These are phyloP conservation scores for Fusarium torreyae DNA, from an alignment of 2,329 filamentous ascomycete genomes.

Conservation along the genomic window DNA sequence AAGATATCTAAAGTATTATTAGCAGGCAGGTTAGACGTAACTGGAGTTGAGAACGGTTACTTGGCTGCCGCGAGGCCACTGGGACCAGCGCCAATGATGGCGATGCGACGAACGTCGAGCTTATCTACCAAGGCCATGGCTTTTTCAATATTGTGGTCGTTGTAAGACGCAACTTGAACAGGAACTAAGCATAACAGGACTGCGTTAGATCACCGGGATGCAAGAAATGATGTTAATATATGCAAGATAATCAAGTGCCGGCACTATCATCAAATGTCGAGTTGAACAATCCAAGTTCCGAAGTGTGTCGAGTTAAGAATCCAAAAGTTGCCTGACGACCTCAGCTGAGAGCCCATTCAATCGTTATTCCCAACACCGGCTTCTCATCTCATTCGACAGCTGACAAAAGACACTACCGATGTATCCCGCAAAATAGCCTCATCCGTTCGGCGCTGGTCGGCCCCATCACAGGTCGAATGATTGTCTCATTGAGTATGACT, in stretches of 20 bases:
- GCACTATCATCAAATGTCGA: not conserved
- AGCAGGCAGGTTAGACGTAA: not conserved
- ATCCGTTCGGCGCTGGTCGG: slow-evolving; percentile 22
- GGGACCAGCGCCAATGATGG: slow-evolving; percentile 81
- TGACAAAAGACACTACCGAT: slow-evolving; percentile 27
- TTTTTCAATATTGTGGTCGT: not conserved
- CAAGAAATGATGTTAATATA: not conserved
- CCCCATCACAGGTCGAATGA: slow-evolving; percentile 39
- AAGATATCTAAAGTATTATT: slow-evolving; percentile 69
- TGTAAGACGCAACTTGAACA: not conserved
- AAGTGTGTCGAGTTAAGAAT: slow-evolving; percentile 5
- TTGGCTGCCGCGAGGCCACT: slow-evolving; percentile 74
- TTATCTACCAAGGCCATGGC: slow-evolving; percentile 43
- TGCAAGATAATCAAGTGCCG: not conserved
- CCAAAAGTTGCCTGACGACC: not conserved
- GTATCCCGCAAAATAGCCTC: slow-evolving; percentile 48
- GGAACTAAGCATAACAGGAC: not conserved
- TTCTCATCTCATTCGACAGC: slow-evolving; percentile 21
- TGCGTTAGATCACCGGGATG: not conserved
- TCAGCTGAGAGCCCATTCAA: not conserved
- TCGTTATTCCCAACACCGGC: slow-evolving; percentile 6
- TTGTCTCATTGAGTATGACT: slow-evolving; percentile 27
- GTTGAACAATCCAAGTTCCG: not conserved
- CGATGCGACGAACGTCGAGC: slow-evolving; percentile 65
- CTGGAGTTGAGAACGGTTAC: slow-evolving; percentile 40